These are phyloP conservation scores for Colletotrichum spaethianum DNA, from an alignment of 2,329 filamentous ascomycete species.

Conservation along the genomic window DNA sequence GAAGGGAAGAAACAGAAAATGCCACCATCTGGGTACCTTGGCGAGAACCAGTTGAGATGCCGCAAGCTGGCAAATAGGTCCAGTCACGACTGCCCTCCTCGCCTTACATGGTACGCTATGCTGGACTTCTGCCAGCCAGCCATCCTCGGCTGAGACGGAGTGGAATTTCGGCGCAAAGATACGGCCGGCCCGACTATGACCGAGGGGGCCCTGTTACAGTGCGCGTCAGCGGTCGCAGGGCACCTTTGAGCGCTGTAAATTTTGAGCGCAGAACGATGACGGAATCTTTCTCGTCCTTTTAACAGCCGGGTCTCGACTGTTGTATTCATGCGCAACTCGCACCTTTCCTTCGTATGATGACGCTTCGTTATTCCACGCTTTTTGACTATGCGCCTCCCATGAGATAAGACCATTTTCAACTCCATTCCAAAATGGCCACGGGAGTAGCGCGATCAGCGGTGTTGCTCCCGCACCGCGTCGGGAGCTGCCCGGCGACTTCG, in stretches of 20 bases:
- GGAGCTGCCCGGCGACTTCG: constrained; percentile 45
- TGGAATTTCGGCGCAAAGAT: constrained; percentile 17
- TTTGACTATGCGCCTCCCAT: constrained; percentile 38
- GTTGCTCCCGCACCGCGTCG: constrained; percentile 63
- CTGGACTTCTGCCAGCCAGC: neutral
- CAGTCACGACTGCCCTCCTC: neutral
- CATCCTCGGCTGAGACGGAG: constrained; percentile 19
- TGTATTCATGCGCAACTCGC: constrained; percentile 24
- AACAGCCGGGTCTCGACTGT: constrained; percentile 7
- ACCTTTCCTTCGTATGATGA: constrained; percentile 32
- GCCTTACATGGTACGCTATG: too few species aligned
- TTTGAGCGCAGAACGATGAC: constrained; percentile 35
- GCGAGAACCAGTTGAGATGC: neutral
- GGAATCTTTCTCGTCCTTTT: constrained; percentile 13
- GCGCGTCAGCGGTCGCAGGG: constrained; percentile 12
- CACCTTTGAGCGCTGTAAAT: constrained; percentile 25
- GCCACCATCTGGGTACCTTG: neutral
- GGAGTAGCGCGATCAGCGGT: constrained; percentile 62
- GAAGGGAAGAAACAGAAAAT: neutral
- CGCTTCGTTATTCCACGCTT: constrained; percentile 20
- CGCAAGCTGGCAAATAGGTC: neutral
- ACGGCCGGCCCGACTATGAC: constrained; percentile 35
- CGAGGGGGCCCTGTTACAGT: constrained; percentile 13
- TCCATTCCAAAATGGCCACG: constrained; percentile 48
- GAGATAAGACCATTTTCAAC: constrained; percentile 26